Evolutionary conservation across 169 alveolate genomes (phyloP).

Genomic region (Cystoisospora suis): DNA sequence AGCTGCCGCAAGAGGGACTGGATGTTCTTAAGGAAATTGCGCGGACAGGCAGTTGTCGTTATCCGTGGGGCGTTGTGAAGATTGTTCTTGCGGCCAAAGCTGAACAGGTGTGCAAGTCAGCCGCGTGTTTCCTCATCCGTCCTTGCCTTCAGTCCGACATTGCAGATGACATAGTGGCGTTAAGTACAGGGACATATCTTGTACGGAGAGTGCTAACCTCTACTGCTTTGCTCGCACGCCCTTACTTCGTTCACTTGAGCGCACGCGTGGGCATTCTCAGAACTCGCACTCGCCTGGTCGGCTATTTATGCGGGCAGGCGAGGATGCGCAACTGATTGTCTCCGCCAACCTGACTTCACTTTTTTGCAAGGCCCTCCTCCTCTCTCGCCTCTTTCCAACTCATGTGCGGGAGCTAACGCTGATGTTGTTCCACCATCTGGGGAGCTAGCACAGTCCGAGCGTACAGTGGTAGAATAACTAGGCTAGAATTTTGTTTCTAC

Average conservation of each 20-base stretch:
- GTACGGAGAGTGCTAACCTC: background rate
- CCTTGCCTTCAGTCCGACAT: background rate
- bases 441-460: too few relatives aligned
- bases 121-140: background rate
- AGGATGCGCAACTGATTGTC: background rate
- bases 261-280: too few relatives aligned
- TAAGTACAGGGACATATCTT: background rate
- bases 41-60: constrained; percentile 19
- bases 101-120: background rate
- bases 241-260: background rate
- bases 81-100: background rate
- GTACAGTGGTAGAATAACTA: too few relatives aligned
- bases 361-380: background rate
- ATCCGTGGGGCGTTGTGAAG: constrained; percentile 23
- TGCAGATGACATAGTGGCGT: background rate
- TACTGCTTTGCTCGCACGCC: background rate
- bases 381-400: background rate
- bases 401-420: background rate
- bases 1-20: constrained; percentile 15
- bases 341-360: background rate
- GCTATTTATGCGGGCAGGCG: background rate
- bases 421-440: background rate
- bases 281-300: background rate
- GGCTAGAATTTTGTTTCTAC: too few relatives aligned
- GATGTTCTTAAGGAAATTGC: constrained; percentile 23